phyloP scores from a whole-genome alignment of 495 filamentous ascomycete genomes.

The Glutinoglossum americanum region DNA sequence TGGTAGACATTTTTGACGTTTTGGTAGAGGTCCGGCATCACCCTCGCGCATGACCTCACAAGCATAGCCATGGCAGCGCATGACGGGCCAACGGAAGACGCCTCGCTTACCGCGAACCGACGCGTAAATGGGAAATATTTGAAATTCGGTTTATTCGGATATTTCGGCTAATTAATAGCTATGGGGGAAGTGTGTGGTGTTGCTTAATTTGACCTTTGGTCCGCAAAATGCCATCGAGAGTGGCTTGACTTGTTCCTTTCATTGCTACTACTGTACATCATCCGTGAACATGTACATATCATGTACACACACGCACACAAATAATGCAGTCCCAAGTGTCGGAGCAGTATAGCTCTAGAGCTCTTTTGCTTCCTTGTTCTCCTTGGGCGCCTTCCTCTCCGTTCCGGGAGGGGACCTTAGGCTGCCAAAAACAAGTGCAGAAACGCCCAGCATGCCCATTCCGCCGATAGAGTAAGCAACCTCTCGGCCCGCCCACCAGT shows the following conservation, averaged over 20 bases:
- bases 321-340: not conserved
- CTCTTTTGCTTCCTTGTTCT: not conserved
- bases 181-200: not conserved
- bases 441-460: slow-evolving; percentile 52
- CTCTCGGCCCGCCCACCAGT: slow-evolving; percentile 94
- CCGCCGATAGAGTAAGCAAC: slow-evolving; percentile 67
- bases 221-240: not conserved
- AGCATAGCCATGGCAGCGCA: no score
- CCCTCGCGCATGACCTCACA: slow-evolving; percentile 1
- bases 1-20: not conserved
- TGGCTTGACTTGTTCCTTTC: not conserved
- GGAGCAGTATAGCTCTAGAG: not conserved
- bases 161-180: not conserved
- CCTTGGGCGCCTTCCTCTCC: not conserved
- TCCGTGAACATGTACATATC: no score
- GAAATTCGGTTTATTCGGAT: not conserved
- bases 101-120: not conserved
- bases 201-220: not conserved
- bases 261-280: no score
- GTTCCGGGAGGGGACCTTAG: not conserved
- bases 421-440: slow-evolving; percentile 38
- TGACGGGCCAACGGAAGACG: not conserved
- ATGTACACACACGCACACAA: not conserved
- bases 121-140: no score
- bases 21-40: not conserved